Evolutionary conservation across 2,329 filamentous ascomycete species (phyloP), one percentile per base, ranked within the genome.

Genomic region (Stylonectria norvegica): DNA sequence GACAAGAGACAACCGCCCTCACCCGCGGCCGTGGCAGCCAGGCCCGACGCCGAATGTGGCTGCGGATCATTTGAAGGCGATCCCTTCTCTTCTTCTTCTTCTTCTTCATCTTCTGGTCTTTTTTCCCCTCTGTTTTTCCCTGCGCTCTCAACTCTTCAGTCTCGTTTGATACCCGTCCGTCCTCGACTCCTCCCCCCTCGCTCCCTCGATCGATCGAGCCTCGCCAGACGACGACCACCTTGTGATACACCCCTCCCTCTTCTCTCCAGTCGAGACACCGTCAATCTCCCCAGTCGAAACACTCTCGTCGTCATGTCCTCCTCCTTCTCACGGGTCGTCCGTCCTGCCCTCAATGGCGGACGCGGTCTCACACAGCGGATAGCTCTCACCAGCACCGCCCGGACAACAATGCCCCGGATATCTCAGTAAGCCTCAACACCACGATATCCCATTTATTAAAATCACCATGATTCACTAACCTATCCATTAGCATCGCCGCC

Each of bases 311-410:
- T 36, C 20, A 62, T 60, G 56, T 63, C 63, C 65, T 75, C 71
- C 42, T 73, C 72, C 18, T 62, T 79, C 42, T 65, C 71, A 40
- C 66, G 75, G 61, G 67, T 67, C 18, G 52, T 79, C 48, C 69
- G 75, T 49, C 76, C 76, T 43, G 73, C 69, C 20, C 55, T 79
- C 45, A 69, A 70, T 48, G 68, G 66, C 55, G 66, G 72, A 50
- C 62, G 66, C 45, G 57, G 53, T 36, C 57, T 67, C 34, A 55
- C 56, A 36, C 57, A 58, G 47, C 54, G 58, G 34, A 49, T 59
- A 20, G 35, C 48, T 29, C 39, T 48, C 34, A 47, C 57, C 27
- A 36, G 40, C 25, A 40, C 46, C 34, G 35, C 55, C 15, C 51
- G 56, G 25, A 47, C 56, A 16, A 45, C 50, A 16, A 42, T 55